A percentile compares a stretch with the other conserved stretches of the same genome.
These are phyloP conservation scores for Rubroboletus satanas DNA, from an alignment of 768 basidiomycete species.

Conservation along the genomic window DNA sequence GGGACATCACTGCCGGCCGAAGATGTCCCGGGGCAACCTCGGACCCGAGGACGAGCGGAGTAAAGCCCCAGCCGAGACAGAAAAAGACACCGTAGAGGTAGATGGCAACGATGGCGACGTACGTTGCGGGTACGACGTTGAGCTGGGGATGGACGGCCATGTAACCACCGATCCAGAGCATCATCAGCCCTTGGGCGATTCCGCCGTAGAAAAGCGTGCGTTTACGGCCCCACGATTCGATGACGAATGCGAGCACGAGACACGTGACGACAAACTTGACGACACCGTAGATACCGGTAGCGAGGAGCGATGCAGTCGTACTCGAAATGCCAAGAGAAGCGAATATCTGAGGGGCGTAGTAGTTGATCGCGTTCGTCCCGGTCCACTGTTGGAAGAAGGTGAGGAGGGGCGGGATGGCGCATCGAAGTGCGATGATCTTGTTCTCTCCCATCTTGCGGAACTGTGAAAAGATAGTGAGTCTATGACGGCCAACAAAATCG, in stretches of 20 bases:
- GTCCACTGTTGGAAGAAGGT: slow-evolving; percentile 40
- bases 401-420: slow-evolving; percentile 31
- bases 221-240: slow-evolving; percentile 40
- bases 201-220: slow-evolving; percentile 36
- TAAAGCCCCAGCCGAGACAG: slow-evolving; percentile 33
- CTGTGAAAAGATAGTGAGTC: slow-evolving; percentile 24
- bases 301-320: slow-evolving; percentile 32
- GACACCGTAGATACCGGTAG: slow-evolving; percentile 41
- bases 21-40: slow-evolving; percentile 38
- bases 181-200: slow-evolving; percentile 32
- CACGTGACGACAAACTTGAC: slow-evolving; percentile 35
- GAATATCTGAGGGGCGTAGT: slow-evolving; percentile 38
- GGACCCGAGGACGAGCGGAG: slow-evolving; percentile 33
- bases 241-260: slow-evolving; percentile 34
- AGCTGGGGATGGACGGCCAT: slow-evolving; percentile 27
- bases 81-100: slow-evolving; percentile 37
- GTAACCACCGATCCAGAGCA: slow-evolving; percentile 37
- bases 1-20: slow-evolving; percentile 29
- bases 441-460: slow-evolving; percentile 34
- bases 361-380: slow-evolving; percentile 42
- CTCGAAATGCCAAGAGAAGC: slow-evolving; percentile 32
- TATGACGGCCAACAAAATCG: slow-evolving; percentile 33
- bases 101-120: slow-evolving; percentile 34
- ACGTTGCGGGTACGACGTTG: slow-evolving; percentile 28
- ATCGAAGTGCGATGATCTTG: slow-evolving; percentile 27